Evolutionary conservation across 2,329 filamentous ascomycete species (phyloP).

Genomic region (Immersiporthe knoxdaviesiana): DNA sequence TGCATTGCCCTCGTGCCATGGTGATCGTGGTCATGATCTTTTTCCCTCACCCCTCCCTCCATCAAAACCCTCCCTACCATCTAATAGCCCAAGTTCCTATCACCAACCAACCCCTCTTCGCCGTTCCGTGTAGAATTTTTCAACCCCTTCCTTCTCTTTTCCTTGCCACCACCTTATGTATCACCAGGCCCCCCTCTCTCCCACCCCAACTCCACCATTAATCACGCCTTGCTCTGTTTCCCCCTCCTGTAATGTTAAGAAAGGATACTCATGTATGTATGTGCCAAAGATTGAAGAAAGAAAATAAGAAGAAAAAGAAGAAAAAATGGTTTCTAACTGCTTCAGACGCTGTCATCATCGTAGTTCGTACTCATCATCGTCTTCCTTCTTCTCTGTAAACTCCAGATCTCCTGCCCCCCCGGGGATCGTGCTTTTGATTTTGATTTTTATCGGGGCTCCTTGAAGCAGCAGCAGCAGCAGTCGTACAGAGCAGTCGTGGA

Average conservation of each 20-base stretch:
- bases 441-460: not conserved
- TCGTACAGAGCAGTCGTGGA: too few relatives aligned
- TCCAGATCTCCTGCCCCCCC: not conserved
- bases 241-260: not conserved
- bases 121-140: not conserved
- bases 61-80: not conserved
- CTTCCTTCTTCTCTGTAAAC: not conserved
- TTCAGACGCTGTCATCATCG: slow-evolving; percentile 18
- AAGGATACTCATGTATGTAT: slow-evolving; percentile 1
- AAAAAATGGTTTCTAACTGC: not conserved
- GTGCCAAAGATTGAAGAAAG: not conserved
- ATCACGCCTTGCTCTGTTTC: not conserved
- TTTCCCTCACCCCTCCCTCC: not conserved
- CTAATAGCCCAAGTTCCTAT: not conserved
- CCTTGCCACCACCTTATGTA: not conserved
- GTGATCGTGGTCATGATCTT: not conserved
- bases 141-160: too few relatives aligned
- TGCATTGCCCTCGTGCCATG: not conserved
- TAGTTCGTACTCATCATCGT: slow-evolving; percentile 20
- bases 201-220: not conserved
- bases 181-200: not conserved
- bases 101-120: not conserved
- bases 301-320: not conserved
- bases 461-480: not conserved
- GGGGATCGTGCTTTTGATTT: not conserved